Base-by-base conservation (phyloP, 2,329 filamentous ascomycete species). In the Claviceps monticola region DNA sequence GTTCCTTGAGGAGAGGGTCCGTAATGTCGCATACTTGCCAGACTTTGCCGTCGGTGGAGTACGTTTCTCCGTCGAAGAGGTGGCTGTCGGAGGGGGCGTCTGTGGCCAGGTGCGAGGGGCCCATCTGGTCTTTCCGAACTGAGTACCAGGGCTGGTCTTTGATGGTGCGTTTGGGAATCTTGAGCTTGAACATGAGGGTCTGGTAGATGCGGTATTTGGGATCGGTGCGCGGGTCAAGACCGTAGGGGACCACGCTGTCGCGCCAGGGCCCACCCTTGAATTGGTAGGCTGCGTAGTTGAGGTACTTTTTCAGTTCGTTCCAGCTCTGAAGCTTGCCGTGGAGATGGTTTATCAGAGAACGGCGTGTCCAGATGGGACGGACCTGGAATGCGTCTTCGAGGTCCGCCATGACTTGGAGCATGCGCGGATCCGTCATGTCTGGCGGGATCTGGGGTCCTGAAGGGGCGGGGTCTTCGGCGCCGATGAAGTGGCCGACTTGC, bases 1-100 rank as follows among this genome's bases (percentile, higher is more conserved):
- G 70, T 11, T 72, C 66, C 1, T 72, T 70, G 1, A 97, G 72
- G 1, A 90, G 62, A 0, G 88, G 86, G 60, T 97, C 91, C 0
- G 80, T 84, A 51, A 97, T 84, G 65, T 98, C 93, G 69, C 89
- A 95, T 26, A 94, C 78, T 71, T 97, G 93, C 85, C 89, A 98
- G 48, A 93, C 83, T 61, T 93, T 93, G 41, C 89, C 89, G 61
- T 95, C 89, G 1, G 79, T 78, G 16, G 80, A 80, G 51, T 91
- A 80, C 2, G 76, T 77, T 54, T 81, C 74, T 46, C 91, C 91
- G 55, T 94, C 88, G 66, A 96, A 97, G 1, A 91, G 72, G 65
- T 97, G 90, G 50, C 75, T 83, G 34, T 71, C 64, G 19, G 66
- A 67, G 37, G 69, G 64, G 23, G 69, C 68, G 45, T 69, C 68